Percentiles rank a stretch among this genome's conserved stretches.
Evolutionary conservation across 495 filamentous ascomycete species (phyloP).

Genomic region (Annulohypoxylon maeteangense): DNA sequence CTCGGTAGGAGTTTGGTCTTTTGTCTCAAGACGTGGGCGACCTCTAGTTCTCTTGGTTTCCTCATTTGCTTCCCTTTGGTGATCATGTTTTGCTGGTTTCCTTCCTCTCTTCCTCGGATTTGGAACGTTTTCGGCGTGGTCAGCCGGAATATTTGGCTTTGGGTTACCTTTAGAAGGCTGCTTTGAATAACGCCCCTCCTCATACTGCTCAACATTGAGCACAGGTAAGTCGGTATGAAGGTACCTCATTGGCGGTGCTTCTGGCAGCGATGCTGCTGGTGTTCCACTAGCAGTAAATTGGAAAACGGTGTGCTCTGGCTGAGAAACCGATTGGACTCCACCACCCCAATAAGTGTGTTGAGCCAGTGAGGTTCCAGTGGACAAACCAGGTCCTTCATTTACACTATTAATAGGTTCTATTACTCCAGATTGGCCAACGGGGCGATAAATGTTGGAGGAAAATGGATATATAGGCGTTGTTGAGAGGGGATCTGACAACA

Average conservation of each 20-base stretch:
- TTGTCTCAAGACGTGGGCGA: slow-evolving; percentile 74
- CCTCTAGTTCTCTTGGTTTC: slow-evolving; percentile 67
- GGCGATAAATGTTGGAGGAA: slow-evolving; percentile 15
- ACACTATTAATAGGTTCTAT: slow-evolving; percentile 6
- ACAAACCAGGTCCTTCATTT: slow-evolving; percentile 2
- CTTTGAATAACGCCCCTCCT: slow-evolving; percentile 45
- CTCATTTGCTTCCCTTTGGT: slow-evolving; percentile 47
- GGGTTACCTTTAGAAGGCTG: slow-evolving; percentile 26
- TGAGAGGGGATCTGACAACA: slow-evolving; percentile 17
- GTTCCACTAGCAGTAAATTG: slow-evolving; percentile 17
- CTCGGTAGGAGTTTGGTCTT: slow-evolving; percentile 70
- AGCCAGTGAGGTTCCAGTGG: slow-evolving; percentile 8
- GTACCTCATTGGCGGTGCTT: slow-evolving; percentile 48
- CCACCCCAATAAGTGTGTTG: slow-evolving; percentile 26
- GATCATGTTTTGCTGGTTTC: slow-evolving; percentile 35
- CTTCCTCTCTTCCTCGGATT: slow-evolving; percentile 44
- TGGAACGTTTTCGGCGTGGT: slow-evolving; percentile 11
- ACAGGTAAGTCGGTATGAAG: slow-evolving; percentile 54
- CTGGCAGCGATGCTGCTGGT: slow-evolving; percentile 13
- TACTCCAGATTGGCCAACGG: background rate
- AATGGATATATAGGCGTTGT: slow-evolving; percentile 23
- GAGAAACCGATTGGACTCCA: slow-evolving; percentile 19
- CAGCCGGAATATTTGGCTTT: slow-evolving; percentile 15
- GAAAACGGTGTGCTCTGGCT: slow-evolving; percentile 6
- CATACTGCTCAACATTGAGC: slow-evolving; percentile 61